These are phyloP conservation scores for Gaeumannomyces tritici DNA, from an alignment of 2,329 filamentous ascomycete genomes.

Conservation along the genomic window DNA sequence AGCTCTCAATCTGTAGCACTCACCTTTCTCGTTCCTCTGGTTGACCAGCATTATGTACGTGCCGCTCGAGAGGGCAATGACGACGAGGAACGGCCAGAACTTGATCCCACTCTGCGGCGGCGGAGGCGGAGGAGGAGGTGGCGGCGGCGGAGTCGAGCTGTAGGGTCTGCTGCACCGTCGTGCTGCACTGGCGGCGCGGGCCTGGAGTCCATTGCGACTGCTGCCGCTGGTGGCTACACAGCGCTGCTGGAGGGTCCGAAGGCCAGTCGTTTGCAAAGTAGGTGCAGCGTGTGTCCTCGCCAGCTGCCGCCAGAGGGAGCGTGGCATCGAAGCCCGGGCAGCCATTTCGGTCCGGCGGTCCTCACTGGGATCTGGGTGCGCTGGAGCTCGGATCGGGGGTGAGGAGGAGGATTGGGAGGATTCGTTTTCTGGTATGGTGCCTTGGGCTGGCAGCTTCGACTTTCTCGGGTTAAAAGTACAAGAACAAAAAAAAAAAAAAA, in stretches of 20 bases:
- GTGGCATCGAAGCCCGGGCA: slow-evolving; percentile 4
- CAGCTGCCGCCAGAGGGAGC: slow-evolving; percentile 6
- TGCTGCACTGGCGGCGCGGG: background rate
- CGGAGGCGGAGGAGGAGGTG: slow-evolving; percentile 8
- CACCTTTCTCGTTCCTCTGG: slow-evolving; percentile 31
- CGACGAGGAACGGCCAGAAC: slow-evolving; percentile 47
- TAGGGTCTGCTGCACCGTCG: slow-evolving; percentile 7
- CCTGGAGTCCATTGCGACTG: background rate
- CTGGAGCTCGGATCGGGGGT: background rate
- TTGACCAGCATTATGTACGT: slow-evolving; percentile 43
- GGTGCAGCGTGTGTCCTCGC: background rate
- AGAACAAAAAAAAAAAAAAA: background rate
- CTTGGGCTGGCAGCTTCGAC: no score
- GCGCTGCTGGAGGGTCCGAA: background rate
- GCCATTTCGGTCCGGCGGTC: background rate
- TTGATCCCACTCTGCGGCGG: slow-evolving; percentile 26
- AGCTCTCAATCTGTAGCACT: slow-evolving; percentile 11
- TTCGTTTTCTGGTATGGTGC: background rate
- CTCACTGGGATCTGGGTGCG: background rate
- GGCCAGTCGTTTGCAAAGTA: background rate
- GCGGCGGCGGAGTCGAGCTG: slow-evolving; percentile 13
- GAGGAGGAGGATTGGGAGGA: background rate
- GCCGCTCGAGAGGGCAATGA: slow-evolving; percentile 36
- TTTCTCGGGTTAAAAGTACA: background rate
- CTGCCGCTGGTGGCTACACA: background rate